Base-by-base conservation (phyloP, 2,329 filamentous ascomycete species). In the Bimuria novae-zelandiae region DNA sequence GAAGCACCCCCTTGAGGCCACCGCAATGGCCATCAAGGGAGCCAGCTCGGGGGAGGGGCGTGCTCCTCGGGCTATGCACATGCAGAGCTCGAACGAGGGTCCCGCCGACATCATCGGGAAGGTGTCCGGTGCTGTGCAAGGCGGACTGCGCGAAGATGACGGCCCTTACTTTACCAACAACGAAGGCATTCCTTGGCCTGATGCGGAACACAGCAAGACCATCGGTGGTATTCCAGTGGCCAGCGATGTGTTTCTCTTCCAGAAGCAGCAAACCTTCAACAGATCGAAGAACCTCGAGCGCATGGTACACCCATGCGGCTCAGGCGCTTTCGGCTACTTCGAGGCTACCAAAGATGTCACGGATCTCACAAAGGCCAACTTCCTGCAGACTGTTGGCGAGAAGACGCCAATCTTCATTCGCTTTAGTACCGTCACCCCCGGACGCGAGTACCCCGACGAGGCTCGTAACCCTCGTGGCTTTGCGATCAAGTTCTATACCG, bases 211-310 rank as follows among this genome's bases (percentile, higher is more conserved):
- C 62, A 82, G 79, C 70, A 82, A 82, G 72, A 83, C 77, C 3
- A 71, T 81, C 27, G 80, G 80, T 0, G 81, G 80, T 4, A 75
- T 83, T 37, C 80, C 80, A 0, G 63, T 82, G 0, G 73, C 75
- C 5, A 81, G 78, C 57, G 80, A 82, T 65, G 72, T 77, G 0
- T 80, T 81, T 57, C 69, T 83, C 22, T 74, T 83, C 53, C 79
- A 83, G 40, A 82, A 82, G 67, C 80, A 82, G 66, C 80, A 82
- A 66, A 74, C 76, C 16, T 83, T 83, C 73, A 83, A 83, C 55
- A 74, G 80, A n/a, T 80, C 77, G n/a, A 82, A 82, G 68, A 77
- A 75, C 35, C 73, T 82, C 3, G 79, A 68, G 53, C 64, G 65
- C 23, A 78, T 75, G 71, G 73, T 76, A 25, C 63, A 79, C 63